Evolutionary conservation across 2,329 filamentous ascomycete species (phyloP).

Genomic region (Apiospora hydei): DNA sequence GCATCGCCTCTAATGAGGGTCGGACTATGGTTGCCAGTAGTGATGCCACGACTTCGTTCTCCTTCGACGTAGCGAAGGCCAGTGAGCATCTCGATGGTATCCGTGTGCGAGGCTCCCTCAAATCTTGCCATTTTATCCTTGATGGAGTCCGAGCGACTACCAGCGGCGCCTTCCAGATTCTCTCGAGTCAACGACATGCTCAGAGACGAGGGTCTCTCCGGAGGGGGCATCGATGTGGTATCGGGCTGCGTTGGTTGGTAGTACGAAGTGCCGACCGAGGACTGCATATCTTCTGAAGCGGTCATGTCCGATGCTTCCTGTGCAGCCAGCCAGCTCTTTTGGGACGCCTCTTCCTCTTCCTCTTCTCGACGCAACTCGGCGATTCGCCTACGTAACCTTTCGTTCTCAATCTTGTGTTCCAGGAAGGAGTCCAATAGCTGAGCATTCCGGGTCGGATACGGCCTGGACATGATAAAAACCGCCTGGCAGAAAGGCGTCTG

Average conservation of each 20-base stretch:
- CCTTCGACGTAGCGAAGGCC: slow-evolving; percentile 88
- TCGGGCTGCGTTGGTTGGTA: slow-evolving; percentile 49
- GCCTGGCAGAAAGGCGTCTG: slow-evolving; percentile 79
- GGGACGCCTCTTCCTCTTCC: slow-evolving; percentile 77
- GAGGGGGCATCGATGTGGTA: slow-evolving; percentile 64
- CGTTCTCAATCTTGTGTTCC: slow-evolving; percentile 97
- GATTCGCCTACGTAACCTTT: slow-evolving; percentile 83
- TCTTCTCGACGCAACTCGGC: slow-evolving; percentile 87
- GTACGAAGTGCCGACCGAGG: slow-evolving; percentile 37
- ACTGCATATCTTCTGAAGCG: slow-evolving; percentile 54
- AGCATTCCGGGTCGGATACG: slow-evolving; percentile 89
- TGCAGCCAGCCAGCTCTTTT: slow-evolving; percentile 66
- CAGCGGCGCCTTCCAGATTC: slow-evolving; percentile 77
- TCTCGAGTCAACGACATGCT: slow-evolving; percentile 78
- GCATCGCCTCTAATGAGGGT: slow-evolving; percentile 84
- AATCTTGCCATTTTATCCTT: slow-evolving; percentile 86
- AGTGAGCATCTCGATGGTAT: slow-evolving; percentile 92
- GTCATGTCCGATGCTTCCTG: slow-evolving; percentile 65
- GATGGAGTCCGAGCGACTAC: slow-evolving; percentile 75
- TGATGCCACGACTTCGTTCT: slow-evolving; percentile 86
- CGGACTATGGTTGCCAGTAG: slow-evolving; percentile 83
- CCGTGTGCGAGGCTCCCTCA: slow-evolving; percentile 77
- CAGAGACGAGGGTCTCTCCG: slow-evolving; percentile 66
- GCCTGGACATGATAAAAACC: slow-evolving; percentile 91
- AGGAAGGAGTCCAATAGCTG: slow-evolving; percentile 88